phyloP scores from a whole-genome alignment of 305 asterid genomes.

The Rubia balearica region DNA sequence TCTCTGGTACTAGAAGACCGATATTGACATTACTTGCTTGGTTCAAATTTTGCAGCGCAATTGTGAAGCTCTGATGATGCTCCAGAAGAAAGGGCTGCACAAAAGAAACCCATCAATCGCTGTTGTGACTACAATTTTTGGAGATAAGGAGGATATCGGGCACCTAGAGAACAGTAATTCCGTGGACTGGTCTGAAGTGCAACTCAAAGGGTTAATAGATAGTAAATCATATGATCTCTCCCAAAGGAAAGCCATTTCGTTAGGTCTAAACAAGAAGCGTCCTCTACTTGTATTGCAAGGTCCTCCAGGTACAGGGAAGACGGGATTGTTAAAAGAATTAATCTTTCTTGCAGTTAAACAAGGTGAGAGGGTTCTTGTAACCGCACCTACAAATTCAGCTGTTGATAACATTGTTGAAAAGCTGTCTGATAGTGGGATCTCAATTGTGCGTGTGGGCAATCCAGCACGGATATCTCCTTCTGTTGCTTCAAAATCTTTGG shows the following conservation, averaged over 20 bases:
- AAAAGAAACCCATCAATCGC: slow-evolving; percentile 76
- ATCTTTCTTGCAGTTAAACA: slow-evolving; percentile 68
- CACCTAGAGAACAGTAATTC: slow-evolving; percentile 53
- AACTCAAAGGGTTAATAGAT: slow-evolving; percentile 41
- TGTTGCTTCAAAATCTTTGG: slow-evolving; percentile 84
- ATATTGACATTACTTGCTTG: background rate
- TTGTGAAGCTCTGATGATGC: slow-evolving; percentile 99
- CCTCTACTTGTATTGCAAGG: slow-evolving; percentile 81
- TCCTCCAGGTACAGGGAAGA: slow-evolving; percentile 98
- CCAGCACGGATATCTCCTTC: slow-evolving; percentile 83
- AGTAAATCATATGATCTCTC: slow-evolving; percentile 45
- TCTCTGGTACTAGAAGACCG: background rate
- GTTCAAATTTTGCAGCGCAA: slow-evolving; percentile 62
- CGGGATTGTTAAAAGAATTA: slow-evolving; percentile 71
- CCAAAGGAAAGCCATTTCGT: slow-evolving; percentile 78
- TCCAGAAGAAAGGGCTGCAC: slow-evolving; percentile 89
- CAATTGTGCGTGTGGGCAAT: slow-evolving; percentile 84
- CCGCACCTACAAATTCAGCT: slow-evolving; percentile 98
- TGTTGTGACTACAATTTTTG: slow-evolving; percentile 75
- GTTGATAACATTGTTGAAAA: slow-evolving; percentile 97
- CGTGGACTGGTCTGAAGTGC: slow-evolving; percentile 66
- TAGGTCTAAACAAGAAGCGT: slow-evolving; percentile 83
- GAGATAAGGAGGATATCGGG: slow-evolving; percentile 68
- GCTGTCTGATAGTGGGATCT: slow-evolving; percentile 55
- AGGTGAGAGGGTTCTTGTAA: slow-evolving; percentile 95